Conservation (phyloP, 169 alveolate genomes). For the Cryptosporidium canis region DNA sequence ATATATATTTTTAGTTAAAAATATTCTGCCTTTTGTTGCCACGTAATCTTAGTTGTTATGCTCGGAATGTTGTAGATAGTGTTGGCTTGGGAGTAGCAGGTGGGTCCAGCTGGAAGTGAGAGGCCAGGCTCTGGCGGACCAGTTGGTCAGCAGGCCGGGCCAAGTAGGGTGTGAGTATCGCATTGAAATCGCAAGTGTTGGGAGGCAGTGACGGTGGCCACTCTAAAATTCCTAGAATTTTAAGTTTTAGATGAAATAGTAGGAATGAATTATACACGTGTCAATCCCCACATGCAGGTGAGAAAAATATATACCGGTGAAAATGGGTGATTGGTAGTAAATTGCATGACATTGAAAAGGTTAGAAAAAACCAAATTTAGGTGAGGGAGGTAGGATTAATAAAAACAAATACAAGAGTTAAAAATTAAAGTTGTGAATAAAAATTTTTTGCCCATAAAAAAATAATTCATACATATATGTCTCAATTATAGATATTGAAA, state of each 20-base stretch:
- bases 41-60: neutral
- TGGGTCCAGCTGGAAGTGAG: too few species aligned
- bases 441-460: neutral
- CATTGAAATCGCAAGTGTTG: too few species aligned
- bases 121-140: too few species aligned
- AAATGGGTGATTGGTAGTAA: neutral
- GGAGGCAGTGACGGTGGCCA: too few species aligned
- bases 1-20: too few species aligned
- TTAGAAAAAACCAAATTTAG: neutral
- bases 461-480: constrained; percentile 16
- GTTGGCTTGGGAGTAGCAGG: too few species aligned
- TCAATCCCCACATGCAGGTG: constrained; percentile 7
- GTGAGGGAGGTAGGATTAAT: neutral
- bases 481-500: constrained; percentile 14
- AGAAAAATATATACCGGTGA: constrained; percentile 2
- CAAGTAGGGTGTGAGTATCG: too few species aligned
- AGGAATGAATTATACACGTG: neutral
- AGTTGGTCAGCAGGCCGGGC: too few species aligned
- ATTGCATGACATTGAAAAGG: constrained; percentile 9
- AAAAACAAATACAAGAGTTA: neutral
- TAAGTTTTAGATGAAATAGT: neutral
- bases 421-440: neutral
- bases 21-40: too few species aligned
- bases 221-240: neutral
- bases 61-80: neutral